Evolutionary conservation across 2,329 filamentous ascomycete genomes (phyloP).

Genomic region (Diplocarpon mali): DNA sequence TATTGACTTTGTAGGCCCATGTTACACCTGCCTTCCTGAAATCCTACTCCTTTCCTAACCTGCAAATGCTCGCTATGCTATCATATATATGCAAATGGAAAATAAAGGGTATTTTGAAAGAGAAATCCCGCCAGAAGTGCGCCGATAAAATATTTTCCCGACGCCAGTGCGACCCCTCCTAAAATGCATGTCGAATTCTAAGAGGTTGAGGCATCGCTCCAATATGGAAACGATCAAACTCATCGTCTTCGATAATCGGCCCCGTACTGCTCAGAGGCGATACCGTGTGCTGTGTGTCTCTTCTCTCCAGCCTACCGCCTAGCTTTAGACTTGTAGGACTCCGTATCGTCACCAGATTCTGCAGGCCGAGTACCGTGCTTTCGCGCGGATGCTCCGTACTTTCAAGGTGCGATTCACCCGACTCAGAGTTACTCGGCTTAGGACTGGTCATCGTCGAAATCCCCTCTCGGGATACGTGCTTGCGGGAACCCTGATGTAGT

Average conservation of each 20-base stretch:
- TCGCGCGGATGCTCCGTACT: constrained; percentile 9
- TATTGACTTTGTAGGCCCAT: too few relatives aligned
- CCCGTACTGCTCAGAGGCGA: constrained; percentile 14
- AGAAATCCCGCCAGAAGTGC: too few relatives aligned
- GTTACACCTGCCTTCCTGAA: too few relatives aligned
- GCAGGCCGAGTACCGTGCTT: constrained; percentile 9
- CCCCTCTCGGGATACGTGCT: constrained; percentile 6
- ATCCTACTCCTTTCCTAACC: too few relatives aligned
- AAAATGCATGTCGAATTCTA: not conserved
- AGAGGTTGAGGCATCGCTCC: constrained; percentile 7
- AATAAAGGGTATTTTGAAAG: too few relatives aligned
- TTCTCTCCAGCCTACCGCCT: constrained; percentile 8
- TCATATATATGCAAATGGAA: too few relatives aligned
- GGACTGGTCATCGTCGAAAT: constrained; percentile 5
- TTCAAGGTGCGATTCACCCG: constrained; percentile 1
- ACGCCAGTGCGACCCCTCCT: too few relatives aligned
- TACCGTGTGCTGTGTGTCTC: constrained; percentile 14
- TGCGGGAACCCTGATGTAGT: constrained; percentile 12
- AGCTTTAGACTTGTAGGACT: not conserved
- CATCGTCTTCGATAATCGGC: constrained; percentile 15
- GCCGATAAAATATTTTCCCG: too few relatives aligned
- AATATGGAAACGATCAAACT: constrained; percentile 19
- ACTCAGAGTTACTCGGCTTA: constrained; percentile 1
- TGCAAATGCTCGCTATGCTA: too few relatives aligned
- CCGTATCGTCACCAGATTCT: not conserved